Evolutionary conservation across 1,284 basidiomycete genomes (phyloP), one percentile per base, ranked within the genome.

Genomic region (Ceratobasidium sp.): DNA sequence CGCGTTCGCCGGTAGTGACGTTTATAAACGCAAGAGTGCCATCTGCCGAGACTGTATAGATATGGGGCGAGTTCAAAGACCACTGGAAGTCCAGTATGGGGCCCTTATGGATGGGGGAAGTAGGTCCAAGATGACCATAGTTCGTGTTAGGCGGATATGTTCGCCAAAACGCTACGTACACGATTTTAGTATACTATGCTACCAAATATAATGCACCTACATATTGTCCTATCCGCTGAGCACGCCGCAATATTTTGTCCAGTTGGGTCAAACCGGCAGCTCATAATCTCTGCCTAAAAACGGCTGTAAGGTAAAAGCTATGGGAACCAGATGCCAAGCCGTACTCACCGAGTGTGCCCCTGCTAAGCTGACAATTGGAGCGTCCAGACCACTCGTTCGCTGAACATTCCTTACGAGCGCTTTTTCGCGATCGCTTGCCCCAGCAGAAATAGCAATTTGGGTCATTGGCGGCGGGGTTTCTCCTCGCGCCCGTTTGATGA

Each of bases 41-140:
- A 81, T 97, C 95, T 1, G 93, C 91, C 0, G 90, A 88, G 41
- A 90, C 89, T 21, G 88, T 88, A 75, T 95, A 88, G 44, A 97
- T 80, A 19, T 83, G 79, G 2, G 87, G 82, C 0, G 87, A 87
- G 75, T 79, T 83, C 49, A 90, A 82, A 0, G 90, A 91, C 89
- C 89, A 92, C 72, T 90, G 89, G 0, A 92, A 81, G 79, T 91
- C 90, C 49, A 88, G 82, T 42, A 92, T 87, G 64, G 90, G 87
- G 4, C 89, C 87, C 79, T 91, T 91, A 75, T 89, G 85, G 64
- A 89, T 80, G 72, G 81, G 85, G n/a, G 84, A 66, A 21, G 62
- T 66, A 8, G 62, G 62, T 1, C 62, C 82, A 44, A 91, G 80
- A 0, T 90, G 83, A n/a, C 83, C 90, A 71, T 91, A 91, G 79